Evolutionary conservation across 1,284 basidiomycete genomes (phyloP), one percentile per base, ranked within the genome.

Genomic region (Ganoderma lingzhi): DNA sequence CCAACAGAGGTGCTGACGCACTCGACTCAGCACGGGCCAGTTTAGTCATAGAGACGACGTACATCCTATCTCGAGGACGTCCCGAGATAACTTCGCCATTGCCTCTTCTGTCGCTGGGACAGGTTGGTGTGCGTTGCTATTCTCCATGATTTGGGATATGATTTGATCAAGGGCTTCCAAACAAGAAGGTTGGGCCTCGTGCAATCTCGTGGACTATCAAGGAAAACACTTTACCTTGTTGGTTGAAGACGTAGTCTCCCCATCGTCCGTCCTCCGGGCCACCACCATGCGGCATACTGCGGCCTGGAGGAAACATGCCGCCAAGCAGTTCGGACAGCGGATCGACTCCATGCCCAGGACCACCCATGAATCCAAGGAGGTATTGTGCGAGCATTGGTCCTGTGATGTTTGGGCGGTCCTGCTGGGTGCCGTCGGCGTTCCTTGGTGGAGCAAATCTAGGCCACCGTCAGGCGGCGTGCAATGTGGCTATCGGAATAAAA

Each of bases 211-310:
- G 14, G 23, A 2, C 39, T 19, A 39, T 61, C 32, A 2, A 35
- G 28, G 44, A 17, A 44, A 42, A 70, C 41, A 28, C 59, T 35
- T 19, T 67, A 88, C 93, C 92, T 85, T 94, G 91, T 80, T 95
- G 93, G 72, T 89, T 92, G 76, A 94, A 92, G 14, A 93, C 93
- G 81, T 94, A 95, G 77, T 95, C 93, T 12, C 93, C 93, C 88
- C 88, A 88, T 74, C 87, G 80, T 23, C 90, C 90, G 56, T 78
- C 78, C 68, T 84, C 83, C 32, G 82, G 59, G 6, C 59, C 72
- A 2, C 66, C 63, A 10, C 65, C 69, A 15, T 62, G 58, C 10
- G 70, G 3, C 82, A 78, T 67, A 76, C 79, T 67, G 77, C 73
- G 69, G 48, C 48, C 48, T 0, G 48, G 9, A 42, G 70, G 68